A percentile compares a stretch with the other conserved stretches of the same genome.
Conservation (phyloP, 768 basidiomycete species). For the Trametes punicea region DNA sequence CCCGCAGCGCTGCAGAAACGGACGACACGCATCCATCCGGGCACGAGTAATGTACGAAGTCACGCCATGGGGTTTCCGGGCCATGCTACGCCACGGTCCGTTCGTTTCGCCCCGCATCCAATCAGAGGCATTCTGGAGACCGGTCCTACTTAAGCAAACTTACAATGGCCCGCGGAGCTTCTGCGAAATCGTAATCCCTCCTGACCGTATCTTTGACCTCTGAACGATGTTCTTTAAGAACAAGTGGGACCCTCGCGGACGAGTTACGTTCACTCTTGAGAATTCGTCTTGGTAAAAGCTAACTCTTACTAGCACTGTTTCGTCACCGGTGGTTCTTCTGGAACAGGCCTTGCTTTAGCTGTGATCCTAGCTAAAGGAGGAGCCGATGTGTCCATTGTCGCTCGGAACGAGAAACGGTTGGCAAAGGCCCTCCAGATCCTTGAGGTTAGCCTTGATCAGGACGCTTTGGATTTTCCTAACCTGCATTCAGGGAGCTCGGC, state of each 20-base stretch:
- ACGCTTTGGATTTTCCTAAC: background rate
- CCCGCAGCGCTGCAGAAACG: too few species aligned
- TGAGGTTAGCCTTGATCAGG: slow-evolving; percentile 48
- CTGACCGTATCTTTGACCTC: background rate
- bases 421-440: slow-evolving; percentile 57
- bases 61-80: background rate
- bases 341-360: slow-evolving; percentile 75
- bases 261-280: background rate
- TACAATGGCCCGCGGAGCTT: too few species aligned
- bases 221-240: slow-evolving; percentile 20
- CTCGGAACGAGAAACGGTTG: slow-evolving; percentile 63
- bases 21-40: background rate
- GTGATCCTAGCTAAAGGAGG: slow-evolving; percentile 61
- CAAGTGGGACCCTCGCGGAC: slow-evolving; percentile 28
- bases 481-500: slow-evolving; percentile 32
- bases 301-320: slow-evolving; percentile 65
- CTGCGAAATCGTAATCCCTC: too few species aligned
- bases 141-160: background rate
- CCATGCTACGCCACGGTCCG: background rate
- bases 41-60: background rate
- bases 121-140: background rate
- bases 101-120: background rate
- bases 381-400: slow-evolving; percentile 83
- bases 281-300: background rate
- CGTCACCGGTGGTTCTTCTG: slow-evolving; percentile 80